Evolutionary conservation across 2,329 filamentous ascomycete genomes (phyloP).

Genomic region (Aspergillus piperis): DNA sequence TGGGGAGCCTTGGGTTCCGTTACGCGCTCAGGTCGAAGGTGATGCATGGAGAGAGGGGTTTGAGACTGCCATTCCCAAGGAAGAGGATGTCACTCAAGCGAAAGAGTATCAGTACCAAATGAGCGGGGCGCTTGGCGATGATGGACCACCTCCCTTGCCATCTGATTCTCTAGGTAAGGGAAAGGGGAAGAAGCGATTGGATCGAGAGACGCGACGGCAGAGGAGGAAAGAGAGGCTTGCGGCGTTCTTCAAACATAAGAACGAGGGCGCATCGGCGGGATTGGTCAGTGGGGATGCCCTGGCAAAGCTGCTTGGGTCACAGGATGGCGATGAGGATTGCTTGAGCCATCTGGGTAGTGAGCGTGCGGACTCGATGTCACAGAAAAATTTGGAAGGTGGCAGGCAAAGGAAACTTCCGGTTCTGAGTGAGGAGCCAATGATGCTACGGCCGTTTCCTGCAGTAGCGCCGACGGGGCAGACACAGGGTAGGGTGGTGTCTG

Average conservation of each 20-base stretch:
- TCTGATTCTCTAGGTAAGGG: neutral
- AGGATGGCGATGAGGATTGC: conserved; percentile 58
- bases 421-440: conserved; percentile 24
- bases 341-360: conserved; percentile 46
- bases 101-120: neutral
- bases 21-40: conserved; percentile 20
- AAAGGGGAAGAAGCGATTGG: conserved; percentile 8
- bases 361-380: conserved; percentile 16
- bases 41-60: conserved; percentile 19
- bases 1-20: conserved; percentile 22
- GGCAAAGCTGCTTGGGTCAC: conserved; percentile 65
- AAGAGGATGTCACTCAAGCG: conserved; percentile 14
- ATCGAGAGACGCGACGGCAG: conserved; percentile 26
- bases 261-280: conserved; percentile 45
- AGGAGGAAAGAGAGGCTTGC: conserved; percentile 26
- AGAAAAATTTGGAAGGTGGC: conserved; percentile 25
- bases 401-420: conserved; percentile 30
- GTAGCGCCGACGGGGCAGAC: conserved; percentile 45
- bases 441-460: conserved; percentile 22
- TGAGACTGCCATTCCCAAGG: conserved; percentile 13
- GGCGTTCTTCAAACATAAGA: conserved; percentile 39
- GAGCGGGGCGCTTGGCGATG: neutral
- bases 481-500: conserved; percentile 68
- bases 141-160: neutral
- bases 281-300: conserved; percentile 59